Base-by-base conservation (phyloP, 345 rosid species). In the Acer campestre region DNA sequence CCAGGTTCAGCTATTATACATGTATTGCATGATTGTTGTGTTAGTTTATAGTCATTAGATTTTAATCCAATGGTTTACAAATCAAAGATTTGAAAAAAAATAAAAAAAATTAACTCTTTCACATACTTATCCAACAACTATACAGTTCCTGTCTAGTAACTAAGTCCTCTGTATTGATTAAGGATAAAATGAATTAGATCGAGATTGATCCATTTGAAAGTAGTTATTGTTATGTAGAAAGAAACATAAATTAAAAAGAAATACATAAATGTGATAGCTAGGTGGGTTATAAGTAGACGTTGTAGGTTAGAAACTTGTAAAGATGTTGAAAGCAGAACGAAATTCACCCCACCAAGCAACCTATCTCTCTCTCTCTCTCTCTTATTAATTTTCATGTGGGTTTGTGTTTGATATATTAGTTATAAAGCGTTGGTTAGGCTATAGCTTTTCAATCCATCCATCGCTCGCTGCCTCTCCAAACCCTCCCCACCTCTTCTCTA, bases 261-360 rank as follows among this genome's bases (percentile, higher is more conserved):
- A 55, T 49, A 48, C 2, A 18, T 42, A 51, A 9, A 67, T 14
- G 35, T 65, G 23, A 29, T 29, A 59, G 71, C 56, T 65, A 83
- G 90, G 90, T 89, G 87, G 94, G 90, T 92, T 92, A 85, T 82
- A 85, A 89, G 85, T 87, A 85, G 87, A 76, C 38, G 85, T 75
- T 84, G 89, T 85, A 86, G 90, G 88, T 87, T 86, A 79, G 90
- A 90, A 85, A 85, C 84, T 86, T 72, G 83, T 67, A 70, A 77
- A 76, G 95, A 90, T 75, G 93, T 89, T 90, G 97, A 92, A 88
- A 92, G 91, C 84, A 84, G 85, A 92, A 89, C 90, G 83, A 87
- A 92, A 82, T 69, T 72, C 80, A 84, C 83, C 84, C 89, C 83
- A 84, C 86, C 88, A 90, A 87, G 92, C 92, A 92, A 89, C 89